A percentile compares a stretch with the other conserved stretches of the same genome.
These are phyloP conservation scores for Alternaria rosae DNA, from an alignment of 2,329 filamentous ascomycete species.

Conservation along the genomic window DNA sequence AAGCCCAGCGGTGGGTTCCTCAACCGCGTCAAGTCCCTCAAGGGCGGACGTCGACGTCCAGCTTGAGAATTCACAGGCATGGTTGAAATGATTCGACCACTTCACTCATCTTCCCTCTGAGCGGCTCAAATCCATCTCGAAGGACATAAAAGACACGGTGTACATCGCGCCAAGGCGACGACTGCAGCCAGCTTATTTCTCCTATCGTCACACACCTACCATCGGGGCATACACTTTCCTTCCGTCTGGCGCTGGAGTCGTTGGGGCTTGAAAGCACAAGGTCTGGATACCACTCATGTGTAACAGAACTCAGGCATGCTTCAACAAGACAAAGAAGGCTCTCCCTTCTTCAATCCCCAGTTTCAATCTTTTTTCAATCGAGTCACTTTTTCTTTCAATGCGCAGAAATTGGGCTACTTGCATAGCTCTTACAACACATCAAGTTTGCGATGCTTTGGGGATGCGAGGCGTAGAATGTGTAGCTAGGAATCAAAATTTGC, in stretches of 20 bases:
- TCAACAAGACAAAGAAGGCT: constrained; percentile 6
- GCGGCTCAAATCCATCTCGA: background rate
- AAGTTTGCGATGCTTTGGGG: constrained; percentile 1
- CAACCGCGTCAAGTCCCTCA: constrained; percentile 49
- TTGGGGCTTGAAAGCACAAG: constrained; percentile 20
- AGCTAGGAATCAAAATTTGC: constrained; percentile 9
- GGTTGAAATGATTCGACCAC: background rate
- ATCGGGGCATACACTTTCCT: constrained; percentile 18
- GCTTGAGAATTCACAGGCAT: constrained; percentile 25
- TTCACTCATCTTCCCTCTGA: background rate
- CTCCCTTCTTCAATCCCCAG: background rate
- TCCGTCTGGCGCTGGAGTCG: constrained; percentile 25
- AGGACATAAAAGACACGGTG: background rate
- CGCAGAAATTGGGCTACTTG: constrained; percentile 6
- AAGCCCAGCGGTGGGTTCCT: constrained; percentile 46
- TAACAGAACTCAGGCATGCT: constrained; percentile 19
- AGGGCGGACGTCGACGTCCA: constrained; percentile 46
- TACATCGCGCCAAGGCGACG: background rate
- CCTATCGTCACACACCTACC: constrained; percentile 26
- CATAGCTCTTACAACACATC: constrained; percentile 4
- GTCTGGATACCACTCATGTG: constrained; percentile 38
- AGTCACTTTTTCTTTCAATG: constrained; percentile 9
- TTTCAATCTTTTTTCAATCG: background rate
- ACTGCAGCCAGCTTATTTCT: constrained; percentile 13
- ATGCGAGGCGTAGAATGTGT: constrained; percentile 1